Evolutionary conservation across 2,329 filamentous ascomycete genomes (phyloP).

Genomic region (Coniochaeta hoffmannii): DNA sequence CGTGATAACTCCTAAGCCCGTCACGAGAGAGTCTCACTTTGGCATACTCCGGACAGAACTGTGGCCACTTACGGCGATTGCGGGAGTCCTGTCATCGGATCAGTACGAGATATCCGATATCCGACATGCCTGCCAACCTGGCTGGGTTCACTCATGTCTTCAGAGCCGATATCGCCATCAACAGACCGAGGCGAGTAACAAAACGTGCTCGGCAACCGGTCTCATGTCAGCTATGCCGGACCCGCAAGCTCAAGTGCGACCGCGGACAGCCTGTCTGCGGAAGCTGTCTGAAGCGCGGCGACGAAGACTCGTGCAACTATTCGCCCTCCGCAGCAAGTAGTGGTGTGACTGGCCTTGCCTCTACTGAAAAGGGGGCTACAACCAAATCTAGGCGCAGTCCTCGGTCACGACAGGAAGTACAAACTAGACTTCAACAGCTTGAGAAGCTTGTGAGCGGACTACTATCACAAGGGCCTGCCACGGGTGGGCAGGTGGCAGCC

Average conservation of each 20-base stretch:
- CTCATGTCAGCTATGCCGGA: conserved; percentile 33
- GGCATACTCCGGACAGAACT: not conserved
- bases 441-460: conserved; percentile 33
- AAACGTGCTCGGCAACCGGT: conserved; percentile 33
- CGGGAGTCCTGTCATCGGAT: not conserved
- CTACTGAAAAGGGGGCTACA: not conserved
- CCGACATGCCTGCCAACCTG: conserved; percentile 2
- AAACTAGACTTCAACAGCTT: conserved; percentile 29
- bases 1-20: not conserved
- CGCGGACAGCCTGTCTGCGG: conserved; percentile 29
- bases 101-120: not conserved
- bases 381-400: not conserved
- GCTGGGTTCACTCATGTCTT: conserved; percentile 25
- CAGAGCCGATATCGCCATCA: conserved; percentile 21
- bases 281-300: conserved; percentile 30
- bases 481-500: not conserved
- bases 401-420: conserved; percentile 25
- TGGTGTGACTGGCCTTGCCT: not conserved
- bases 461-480: not conserved
- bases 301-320: conserved; percentile 25
- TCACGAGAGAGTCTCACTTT: not conserved
- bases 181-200: conserved; percentile 21
- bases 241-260: conserved; percentile 35
- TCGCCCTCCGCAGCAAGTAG: conserved; percentile 7
- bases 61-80: not conserved